phyloP scores from a whole-genome alignment of 2,329 filamentous ascomycete genomes.

The Fusarium newnesense region DNA sequence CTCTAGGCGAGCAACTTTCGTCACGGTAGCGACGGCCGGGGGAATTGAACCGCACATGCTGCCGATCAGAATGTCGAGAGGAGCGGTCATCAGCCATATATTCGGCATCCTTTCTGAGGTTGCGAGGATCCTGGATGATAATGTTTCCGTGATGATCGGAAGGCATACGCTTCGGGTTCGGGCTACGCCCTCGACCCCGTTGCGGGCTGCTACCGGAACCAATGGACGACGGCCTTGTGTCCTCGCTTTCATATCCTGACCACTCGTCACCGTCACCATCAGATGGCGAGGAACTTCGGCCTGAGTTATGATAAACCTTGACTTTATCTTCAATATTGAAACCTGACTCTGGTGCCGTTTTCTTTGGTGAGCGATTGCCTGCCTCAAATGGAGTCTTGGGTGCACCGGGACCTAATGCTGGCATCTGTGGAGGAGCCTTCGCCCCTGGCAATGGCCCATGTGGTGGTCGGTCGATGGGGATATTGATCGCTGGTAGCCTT shows the following conservation, averaged over 20 bases:
- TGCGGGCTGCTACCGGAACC: constrained; percentile 13
- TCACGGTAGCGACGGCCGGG: constrained; percentile 3
- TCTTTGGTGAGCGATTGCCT: background rate
- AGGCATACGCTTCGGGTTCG: constrained; percentile 4
- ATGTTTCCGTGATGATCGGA: constrained; percentile 7
- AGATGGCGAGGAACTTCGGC: constrained; percentile 20
- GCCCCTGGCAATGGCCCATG: background rate
- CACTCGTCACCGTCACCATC: constrained; percentile 2
- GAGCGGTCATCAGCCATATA: background rate
- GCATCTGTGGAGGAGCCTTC: background rate
- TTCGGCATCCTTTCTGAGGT: background rate
- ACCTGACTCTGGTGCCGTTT: background rate
- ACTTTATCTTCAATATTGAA: background rate
- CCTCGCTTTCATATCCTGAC: constrained; percentile 28
- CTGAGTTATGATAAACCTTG: constrained; percentile 9
- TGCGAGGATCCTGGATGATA: constrained; percentile 7
- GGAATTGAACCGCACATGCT: constrained; percentile 20
- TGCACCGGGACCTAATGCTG: background rate
- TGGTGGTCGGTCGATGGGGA: constrained; percentile 9
- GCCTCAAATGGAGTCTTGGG: background rate
- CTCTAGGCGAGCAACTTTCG: constrained; percentile 17
- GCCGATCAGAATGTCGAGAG: background rate
- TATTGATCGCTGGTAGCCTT: constrained; percentile 1
- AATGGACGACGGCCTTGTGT: constrained; percentile 28
- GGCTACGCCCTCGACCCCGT: constrained; percentile 15